Evolutionary conservation across 768 basidiomycete genomes (phyloP), one percentile per base, ranked within the genome.

Genomic region (Fomitopsis serialis): DNA sequence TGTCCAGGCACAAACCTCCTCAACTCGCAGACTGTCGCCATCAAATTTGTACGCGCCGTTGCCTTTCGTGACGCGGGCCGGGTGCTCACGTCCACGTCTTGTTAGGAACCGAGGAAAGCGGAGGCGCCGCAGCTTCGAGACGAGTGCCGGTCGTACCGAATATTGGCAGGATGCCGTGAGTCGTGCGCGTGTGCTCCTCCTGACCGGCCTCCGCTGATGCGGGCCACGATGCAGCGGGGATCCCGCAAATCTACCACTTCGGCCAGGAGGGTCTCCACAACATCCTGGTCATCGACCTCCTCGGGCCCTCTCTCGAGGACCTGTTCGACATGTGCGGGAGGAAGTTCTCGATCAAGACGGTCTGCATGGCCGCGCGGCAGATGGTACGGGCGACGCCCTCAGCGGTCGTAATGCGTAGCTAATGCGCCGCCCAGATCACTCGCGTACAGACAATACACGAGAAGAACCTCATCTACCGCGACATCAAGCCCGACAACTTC

Each of bases 401-500:
- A 5, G 29, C 35, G 15, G 10, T 34, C 6, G 32, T 45, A 25
- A 35, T 35, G 36, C 32, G 22, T 17, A 22, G 13, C n/a, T 35
- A 46, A 24, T 22, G 29, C 42, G 9, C 34, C 44, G 12, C 45
- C 25, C 63, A 98, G 96, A 77, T 99, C 54, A 83, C 91, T 47
- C 85, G 97, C 63, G 94, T 97, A 19, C 96, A 98, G 71, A 96
- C 90, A 17, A 98, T 99, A 49, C 97, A 99, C 71, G 96, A 98
- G 72, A 98, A 98, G 80, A 98, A 97, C 72, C 83, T 99, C 64
- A 98, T 99, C 63, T 98, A 99, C 70, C 89, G 97, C 52, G 97
- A 99, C 69, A 98, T 99, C 76, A 99, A 99, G 71, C 97, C 97
- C 10, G 97, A 98, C 75, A 99, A 99, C 72, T 99, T 99, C 70